Base-by-base conservation (phyloP, 495 filamentous ascomycete species). In the Glutinoglossum americanum region DNA sequence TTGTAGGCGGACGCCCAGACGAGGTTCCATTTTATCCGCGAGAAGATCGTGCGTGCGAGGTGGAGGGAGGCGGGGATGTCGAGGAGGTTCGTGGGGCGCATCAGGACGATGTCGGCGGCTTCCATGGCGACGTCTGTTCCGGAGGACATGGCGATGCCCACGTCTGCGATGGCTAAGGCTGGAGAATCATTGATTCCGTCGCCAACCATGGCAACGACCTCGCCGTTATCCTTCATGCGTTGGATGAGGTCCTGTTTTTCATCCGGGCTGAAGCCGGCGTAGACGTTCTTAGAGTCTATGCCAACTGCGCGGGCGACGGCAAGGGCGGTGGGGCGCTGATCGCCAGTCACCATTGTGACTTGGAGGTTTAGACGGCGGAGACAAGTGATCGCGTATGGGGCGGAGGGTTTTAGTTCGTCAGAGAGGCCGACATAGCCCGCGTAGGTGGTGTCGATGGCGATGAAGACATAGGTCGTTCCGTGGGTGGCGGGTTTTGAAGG, bases 111-210 rank as follows among this genome's bases (percentile, higher is more conserved):
- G 63, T 94, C 87, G 1, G 92, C 93, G 3, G 92, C 92, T 71
- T 99, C 92, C 81, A 99, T 90, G 41, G 92, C 92, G 1, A 99
- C 90, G 69, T 99, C 92, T 0, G 92, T 97, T 57, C 92, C 92
- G 0, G 82, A 86, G 19, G 85, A 77, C 66, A 99, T 84, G 19
- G 89, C 88, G 63, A 99, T 94, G 59, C 92, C 92, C 47, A 97
- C 81, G 59, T 89, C 79, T 30, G 92, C 89, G 1, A 88, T 94
- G 17, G 90, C 92, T 1, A 99, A 77, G 1, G 92, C 92, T 0
- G 92, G 92, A 0, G 90, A 96, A 73, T 99, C 92, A 68, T 99
- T 99, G 76, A 99, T 96, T 39, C 92, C 92, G 66, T 99, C 92
- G 55, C 92, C 92, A 25, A 97, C 92, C 92, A 99, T 97, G 62